A percentile compares a stretch with the other conserved stretches of the same genome.
phyloP scores from a whole-genome alignment of 2,329 filamentous ascomycete species.

The Penicillium sp. region DNA sequence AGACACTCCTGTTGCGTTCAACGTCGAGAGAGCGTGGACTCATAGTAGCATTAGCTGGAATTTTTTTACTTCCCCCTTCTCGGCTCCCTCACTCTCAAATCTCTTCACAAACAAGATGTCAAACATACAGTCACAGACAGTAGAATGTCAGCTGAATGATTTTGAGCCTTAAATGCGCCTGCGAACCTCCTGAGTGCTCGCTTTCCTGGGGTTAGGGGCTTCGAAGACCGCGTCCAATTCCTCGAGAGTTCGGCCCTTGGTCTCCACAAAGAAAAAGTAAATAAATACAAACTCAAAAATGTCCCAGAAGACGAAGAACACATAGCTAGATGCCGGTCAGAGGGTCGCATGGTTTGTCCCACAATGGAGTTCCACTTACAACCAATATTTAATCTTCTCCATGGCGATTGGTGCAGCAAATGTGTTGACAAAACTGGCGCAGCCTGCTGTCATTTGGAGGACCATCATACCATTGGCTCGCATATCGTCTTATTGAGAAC shows the following conservation, averaged over 20 bases:
- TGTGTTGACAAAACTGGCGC: not conserved
- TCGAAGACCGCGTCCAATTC: not conserved
- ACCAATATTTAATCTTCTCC: constrained; percentile 1
- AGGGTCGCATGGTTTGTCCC: not conserved
- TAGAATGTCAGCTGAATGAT: not conserved
- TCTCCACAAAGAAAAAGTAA: not conserved
- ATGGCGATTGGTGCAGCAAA: not conserved
- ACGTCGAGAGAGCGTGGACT: not conserved
- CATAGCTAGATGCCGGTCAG: not conserved
- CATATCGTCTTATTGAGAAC: not conserved
- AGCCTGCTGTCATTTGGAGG: not conserved
- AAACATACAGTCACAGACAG: not conserved
- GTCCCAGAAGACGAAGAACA: not conserved
- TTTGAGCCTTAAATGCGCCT: not conserved
- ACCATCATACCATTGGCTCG: not conserved
- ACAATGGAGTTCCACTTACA: not conserved
- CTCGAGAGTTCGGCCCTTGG: not conserved
- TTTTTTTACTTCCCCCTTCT: not conserved
- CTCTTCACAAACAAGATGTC: not conserved
- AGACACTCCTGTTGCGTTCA: no score
- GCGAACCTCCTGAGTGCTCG: not conserved
- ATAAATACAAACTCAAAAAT: not conserved
- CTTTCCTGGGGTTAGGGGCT: not conserved
- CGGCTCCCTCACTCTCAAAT: not conserved
- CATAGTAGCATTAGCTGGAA: not conserved